Conservation (phyloP, 2,329 filamentous ascomycete genomes). For the Xylariaceae sp. region DNA sequence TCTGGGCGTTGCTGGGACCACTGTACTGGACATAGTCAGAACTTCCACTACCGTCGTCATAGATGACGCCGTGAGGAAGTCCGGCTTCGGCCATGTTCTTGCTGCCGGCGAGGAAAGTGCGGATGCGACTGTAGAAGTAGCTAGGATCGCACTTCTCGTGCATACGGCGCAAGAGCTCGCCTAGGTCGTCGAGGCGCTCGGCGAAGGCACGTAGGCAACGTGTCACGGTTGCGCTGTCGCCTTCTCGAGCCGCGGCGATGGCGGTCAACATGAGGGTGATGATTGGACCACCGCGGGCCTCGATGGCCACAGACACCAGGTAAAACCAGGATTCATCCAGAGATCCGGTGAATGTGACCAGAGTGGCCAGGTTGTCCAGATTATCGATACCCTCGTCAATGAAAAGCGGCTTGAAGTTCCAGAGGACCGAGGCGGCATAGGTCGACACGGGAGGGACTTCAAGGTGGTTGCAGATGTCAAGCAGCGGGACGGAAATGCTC, state of each 20-base stretch:
- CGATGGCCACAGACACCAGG: conserved; percentile 89
- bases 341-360: conserved; percentile 89
- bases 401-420: conserved; percentile 96
- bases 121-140: conserved; percentile 92
- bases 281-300: conserved; percentile 82
- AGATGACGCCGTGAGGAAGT: conserved; percentile 79
- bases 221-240: conserved; percentile 68
- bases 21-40: conserved; percentile 77
- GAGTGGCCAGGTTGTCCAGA: conserved; percentile 81
- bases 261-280: conserved; percentile 86
- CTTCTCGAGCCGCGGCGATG: conserved; percentile 70
- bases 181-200: conserved; percentile 82
- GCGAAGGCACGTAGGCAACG: conserved; percentile 77
- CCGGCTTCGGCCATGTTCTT: conserved; percentile 98
- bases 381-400: conserved; percentile 74
- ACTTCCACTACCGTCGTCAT: conserved; percentile 71
- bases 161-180: conserved; percentile 76
- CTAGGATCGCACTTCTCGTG: conserved; percentile 93
- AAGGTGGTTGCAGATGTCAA: conserved; percentile 70
- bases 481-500: conserved; percentile 76
- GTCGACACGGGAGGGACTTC: conserved; percentile 91
- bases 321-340: conserved; percentile 99
- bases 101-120: conserved; percentile 92
- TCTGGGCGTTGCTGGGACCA: conserved; percentile 94
- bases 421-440: conserved; percentile 85